Percentiles rank a stretch among this genome's conserved stretches.
Conservation (phyloP, 2,329 filamentous ascomycete genomes). For the Colletotrichum sp. region DNA sequence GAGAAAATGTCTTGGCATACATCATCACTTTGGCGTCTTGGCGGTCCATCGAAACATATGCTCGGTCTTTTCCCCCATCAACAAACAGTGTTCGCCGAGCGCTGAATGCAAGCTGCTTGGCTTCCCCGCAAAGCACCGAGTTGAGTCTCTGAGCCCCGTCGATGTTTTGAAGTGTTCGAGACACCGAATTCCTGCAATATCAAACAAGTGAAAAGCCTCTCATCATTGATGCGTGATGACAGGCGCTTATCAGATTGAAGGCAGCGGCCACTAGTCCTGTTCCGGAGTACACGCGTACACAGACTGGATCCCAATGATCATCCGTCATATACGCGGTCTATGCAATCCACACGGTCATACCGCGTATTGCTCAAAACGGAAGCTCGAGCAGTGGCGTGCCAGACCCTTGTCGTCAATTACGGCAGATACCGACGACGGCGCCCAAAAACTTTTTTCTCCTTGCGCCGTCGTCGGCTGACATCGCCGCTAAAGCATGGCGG, state of each 20-base stretch:
- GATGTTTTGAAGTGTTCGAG: not conserved
- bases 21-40: not conserved
- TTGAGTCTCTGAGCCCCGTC: not conserved
- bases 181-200: not conserved
- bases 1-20: conserved; percentile 3
- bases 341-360: not conserved
- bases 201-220: not conserved
- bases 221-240: not conserved
- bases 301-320: not conserved
- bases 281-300: not conserved
- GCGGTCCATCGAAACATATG: not conserved
- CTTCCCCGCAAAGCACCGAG: not conserved
- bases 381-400: not conserved
- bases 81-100: not conserved
- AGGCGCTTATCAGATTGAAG: not conserved
- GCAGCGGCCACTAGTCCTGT: not conserved
- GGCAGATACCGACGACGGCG: not conserved
- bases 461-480: not conserved
- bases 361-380: not conserved
- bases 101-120: not conserved
- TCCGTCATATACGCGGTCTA: not conserved
- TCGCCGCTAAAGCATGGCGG: not conserved
- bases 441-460: not conserved
- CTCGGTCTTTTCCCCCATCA: not conserved
- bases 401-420: not conserved